phyloP scores from a whole-genome alignment of 345 rosid species.

The Cochlearia excelsa region DNA sequence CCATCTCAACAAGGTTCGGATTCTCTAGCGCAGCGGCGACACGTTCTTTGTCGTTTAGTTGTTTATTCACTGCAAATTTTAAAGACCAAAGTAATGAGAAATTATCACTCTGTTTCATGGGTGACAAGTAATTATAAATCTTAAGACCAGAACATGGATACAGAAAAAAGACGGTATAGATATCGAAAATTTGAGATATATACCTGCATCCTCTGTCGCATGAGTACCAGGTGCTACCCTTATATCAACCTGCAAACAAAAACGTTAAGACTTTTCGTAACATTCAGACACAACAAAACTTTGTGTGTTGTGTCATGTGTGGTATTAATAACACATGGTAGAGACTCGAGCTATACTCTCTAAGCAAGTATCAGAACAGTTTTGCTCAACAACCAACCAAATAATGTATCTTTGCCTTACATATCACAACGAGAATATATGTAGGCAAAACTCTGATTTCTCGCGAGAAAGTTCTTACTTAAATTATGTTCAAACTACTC shows the following conservation, averaged over 20 bases:
- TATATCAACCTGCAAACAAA: slow-evolving; percentile 65
- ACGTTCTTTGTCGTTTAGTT: slow-evolving; percentile 87
- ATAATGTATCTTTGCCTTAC: neutral
- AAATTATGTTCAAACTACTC: neutral
- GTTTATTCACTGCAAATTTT: slow-evolving; percentile 38
- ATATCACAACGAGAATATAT: neutral
- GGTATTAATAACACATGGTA: neutral
- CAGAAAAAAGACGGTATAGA: neutral
- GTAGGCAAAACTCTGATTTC: too few species aligned
- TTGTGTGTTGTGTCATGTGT: neutral
- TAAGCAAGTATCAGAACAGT: slow-evolving; percentile 8
- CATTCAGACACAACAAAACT: neutral
- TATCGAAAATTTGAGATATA: neutral
- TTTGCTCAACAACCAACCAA: neutral
- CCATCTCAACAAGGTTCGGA: slow-evolving; percentile 86
- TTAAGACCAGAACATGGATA: too few species aligned
- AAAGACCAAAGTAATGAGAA: neutral
- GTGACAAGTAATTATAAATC: neutral
- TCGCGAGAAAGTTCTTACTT: neutral
- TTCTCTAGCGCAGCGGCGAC: slow-evolving; percentile 94
- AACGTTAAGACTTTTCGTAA: neutral
- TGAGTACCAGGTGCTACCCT: slow-evolving; percentile 93
- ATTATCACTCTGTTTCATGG: slow-evolving; percentile 1
- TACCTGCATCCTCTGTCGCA: slow-evolving; percentile 92
- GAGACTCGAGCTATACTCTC: neutral